Conservation (phyloP, 2,329 filamentous ascomycete genomes). For the Sarocladiaceae sp. region DNA sequence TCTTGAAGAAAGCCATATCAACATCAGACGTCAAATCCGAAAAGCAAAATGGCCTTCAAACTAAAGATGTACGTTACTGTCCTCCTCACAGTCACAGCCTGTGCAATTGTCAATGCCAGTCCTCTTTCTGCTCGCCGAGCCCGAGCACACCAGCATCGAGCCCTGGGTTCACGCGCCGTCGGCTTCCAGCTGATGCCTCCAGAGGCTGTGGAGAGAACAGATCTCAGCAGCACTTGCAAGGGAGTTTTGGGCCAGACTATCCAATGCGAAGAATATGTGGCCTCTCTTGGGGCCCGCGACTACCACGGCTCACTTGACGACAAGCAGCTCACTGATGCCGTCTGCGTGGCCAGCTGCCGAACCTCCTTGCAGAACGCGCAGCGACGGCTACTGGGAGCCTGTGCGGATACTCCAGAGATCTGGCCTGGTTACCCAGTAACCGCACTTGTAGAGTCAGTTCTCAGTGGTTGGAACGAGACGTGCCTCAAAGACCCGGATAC, state of each 20-base stretch:
- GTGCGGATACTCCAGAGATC: not conserved
- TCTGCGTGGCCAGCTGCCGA: not conserved
- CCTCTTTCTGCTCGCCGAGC: not conserved
- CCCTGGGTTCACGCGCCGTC: not conserved
- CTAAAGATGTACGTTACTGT: too few relatives aligned
- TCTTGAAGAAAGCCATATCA: too few relatives aligned
- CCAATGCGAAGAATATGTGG: not conserved
- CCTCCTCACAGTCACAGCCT: too few relatives aligned
- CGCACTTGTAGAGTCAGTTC: not conserved
- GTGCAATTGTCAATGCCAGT: not conserved
- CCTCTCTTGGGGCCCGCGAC: not conserved
- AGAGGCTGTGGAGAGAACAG: not conserved
- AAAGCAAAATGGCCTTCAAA: too few relatives aligned
- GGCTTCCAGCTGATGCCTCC: not conserved
- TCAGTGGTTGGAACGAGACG: conserved; percentile 10
- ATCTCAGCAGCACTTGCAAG: not conserved
- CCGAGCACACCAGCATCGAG: not conserved
- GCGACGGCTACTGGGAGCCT: not conserved
- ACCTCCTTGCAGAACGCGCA: not conserved
- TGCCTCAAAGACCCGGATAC: conserved; percentile 10
- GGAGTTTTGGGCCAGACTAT: not conserved
- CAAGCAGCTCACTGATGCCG: not conserved
- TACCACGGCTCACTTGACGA: not conserved
- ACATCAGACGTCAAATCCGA: too few relatives aligned
- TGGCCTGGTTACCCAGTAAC: not conserved